Evolutionary conservation across 768 basidiomycete species (phyloP).

Genomic region (Russula compacta): DNA sequence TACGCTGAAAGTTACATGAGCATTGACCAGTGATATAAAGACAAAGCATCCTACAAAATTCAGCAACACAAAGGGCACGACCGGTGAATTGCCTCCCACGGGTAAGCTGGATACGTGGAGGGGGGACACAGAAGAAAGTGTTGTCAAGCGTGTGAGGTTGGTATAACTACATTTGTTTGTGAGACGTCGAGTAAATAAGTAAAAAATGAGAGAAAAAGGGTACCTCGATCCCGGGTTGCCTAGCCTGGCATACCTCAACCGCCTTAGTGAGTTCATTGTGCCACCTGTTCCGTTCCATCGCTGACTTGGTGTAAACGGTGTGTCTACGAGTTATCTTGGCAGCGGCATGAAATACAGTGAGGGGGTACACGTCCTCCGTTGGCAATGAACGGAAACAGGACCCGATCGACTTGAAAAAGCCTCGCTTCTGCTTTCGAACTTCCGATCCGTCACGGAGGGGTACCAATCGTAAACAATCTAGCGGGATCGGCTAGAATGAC

Average conservation of each 20-base stretch:
- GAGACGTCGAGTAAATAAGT: background rate
- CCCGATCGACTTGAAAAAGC: background rate
- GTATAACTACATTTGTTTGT: background rate
- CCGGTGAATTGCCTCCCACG: background rate
- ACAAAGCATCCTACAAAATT: background rate
- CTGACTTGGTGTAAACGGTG: background rate
- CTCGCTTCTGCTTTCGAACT: background rate
- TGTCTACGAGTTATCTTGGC: background rate
- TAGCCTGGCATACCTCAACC: background rate
- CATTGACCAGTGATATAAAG: background rate
- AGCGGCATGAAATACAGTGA: background rate
- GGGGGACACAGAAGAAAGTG: background rate
- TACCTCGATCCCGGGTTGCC: constrained; percentile 39
- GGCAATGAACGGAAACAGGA: background rate
- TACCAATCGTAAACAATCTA: background rate
- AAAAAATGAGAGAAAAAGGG: constrained; percentile 8
- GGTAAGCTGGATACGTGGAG: background rate
- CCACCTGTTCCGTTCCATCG: background rate
- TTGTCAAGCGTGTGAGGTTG: background rate
- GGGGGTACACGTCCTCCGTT: background rate
- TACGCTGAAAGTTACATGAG: background rate
- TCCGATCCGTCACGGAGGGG: background rate
- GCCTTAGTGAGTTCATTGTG: background rate
- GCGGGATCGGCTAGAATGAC: background rate
- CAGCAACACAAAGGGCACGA: background rate